Evolutionary conservation across 495 filamentous ascomycete genomes (phyloP).

Genomic region (Aspergillus nidulans): DNA sequence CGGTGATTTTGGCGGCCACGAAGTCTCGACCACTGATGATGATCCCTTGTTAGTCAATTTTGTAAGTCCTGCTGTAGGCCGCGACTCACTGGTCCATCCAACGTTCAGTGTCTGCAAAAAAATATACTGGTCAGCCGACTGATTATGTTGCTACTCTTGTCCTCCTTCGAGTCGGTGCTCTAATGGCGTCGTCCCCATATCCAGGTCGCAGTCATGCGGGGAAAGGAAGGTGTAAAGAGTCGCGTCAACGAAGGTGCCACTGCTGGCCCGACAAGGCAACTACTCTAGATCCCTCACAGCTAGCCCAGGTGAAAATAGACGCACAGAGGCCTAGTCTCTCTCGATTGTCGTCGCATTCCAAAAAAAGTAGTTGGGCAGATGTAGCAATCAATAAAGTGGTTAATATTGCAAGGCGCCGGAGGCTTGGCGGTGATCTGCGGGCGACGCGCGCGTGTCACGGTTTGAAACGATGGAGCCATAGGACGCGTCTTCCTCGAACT

Average conservation of each 20-base stretch:
- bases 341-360: neutral
- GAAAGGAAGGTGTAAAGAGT: conserved; percentile 9
- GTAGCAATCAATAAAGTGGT: neutral
- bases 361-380: neutral
- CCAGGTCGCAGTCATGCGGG: conserved; percentile 13
- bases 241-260: neutral
- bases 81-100: conserved; percentile 24
- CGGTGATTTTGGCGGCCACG: conserved; percentile 86
- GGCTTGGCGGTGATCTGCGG: conserved; percentile 23
- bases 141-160: neutral
- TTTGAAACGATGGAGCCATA: neutral
- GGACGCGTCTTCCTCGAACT: conserved; percentile 19
- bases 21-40: conserved; percentile 44
- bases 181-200: conserved; percentile 14
- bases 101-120: neutral
- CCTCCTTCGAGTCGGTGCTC: neutral
- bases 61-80: neutral
- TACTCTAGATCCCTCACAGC: neutral
- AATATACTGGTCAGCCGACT: neutral
- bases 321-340: neutral
- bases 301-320: neutral
- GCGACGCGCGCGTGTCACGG: conserved; percentile 27
- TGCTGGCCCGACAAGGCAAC: neutral
- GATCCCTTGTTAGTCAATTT: conserved; percentile 6
- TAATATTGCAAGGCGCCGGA: neutral